Percentiles rank a stretch among this genome's conserved stretches.
Evolutionary conservation across 2,329 filamentous ascomycete genomes (phyloP).

Genomic region (Fusarium sp.): DNA sequence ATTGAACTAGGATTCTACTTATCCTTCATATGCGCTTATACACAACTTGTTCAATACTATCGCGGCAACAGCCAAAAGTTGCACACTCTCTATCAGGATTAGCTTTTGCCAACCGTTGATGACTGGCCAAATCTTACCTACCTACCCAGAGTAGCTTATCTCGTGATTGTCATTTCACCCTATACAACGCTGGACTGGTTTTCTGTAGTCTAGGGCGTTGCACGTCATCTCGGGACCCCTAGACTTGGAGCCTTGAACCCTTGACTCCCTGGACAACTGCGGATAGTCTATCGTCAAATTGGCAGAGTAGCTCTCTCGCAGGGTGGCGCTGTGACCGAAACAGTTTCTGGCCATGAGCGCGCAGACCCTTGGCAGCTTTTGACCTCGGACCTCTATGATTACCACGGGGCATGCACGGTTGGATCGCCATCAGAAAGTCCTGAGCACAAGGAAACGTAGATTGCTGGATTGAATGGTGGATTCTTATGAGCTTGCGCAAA

Average conservation of each 20-base stretch:
- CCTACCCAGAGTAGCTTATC: background rate
- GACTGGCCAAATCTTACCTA: background rate
- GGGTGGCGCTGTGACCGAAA: conserved; percentile 4
- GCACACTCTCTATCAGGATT: background rate
- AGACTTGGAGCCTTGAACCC: background rate
- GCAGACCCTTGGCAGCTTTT: background rate
- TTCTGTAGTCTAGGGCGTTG: background rate
- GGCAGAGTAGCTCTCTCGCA: background rate
- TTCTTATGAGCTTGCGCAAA: background rate
- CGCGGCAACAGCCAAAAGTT: background rate
- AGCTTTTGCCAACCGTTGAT: background rate
- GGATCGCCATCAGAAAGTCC: background rate
- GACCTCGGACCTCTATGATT: background rate
- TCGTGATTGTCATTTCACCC: background rate
- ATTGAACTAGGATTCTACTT: background rate
- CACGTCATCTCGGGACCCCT: background rate
- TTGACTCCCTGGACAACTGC: background rate
- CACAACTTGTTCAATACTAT: background rate
- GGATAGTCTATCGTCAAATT: background rate
- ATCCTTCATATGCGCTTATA: background rate
- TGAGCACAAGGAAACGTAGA: background rate
- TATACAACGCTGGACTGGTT: background rate
- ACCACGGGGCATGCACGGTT: background rate
- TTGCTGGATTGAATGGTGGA: background rate
- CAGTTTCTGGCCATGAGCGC: conserved; percentile 8